These are phyloP conservation scores for Axilococcus clingmanii DNA, from an alignment of 139 green algal species.

Conservation along the genomic window DNA sequence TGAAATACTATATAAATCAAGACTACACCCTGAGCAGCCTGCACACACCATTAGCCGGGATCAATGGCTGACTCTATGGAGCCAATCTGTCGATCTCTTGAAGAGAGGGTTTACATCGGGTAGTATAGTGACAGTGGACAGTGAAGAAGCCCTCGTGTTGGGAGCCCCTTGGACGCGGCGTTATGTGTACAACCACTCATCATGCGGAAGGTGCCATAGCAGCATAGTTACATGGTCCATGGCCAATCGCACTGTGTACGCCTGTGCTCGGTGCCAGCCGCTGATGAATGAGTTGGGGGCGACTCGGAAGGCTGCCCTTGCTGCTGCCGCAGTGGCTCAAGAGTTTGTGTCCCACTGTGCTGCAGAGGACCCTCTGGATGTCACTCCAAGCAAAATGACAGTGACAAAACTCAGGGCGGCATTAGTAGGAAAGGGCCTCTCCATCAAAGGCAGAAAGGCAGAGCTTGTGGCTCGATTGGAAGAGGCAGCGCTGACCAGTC, in stretches of 20 bases:
- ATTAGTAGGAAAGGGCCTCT: constrained; percentile 6
- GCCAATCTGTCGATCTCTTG: constrained; percentile 54
- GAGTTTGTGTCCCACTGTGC: constrained; percentile 66
- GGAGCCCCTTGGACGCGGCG: constrained; percentile 61
- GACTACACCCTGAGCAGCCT: constrained; percentile 71
- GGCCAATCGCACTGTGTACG: constrained; percentile 56
- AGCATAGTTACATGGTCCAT: constrained; percentile 63
- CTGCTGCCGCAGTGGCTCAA: constrained; percentile 7
- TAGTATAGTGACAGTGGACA: constrained; percentile 81
- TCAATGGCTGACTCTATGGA: constrained; percentile 49
- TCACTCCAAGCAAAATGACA: constrained; percentile 21
- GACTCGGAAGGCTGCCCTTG: constrained; percentile 22
- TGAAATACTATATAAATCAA: constrained; percentile 50
- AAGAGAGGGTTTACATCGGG: constrained; percentile 63
- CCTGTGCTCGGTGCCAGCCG: constrained; percentile 62
- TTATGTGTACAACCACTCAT: constrained; percentile 67
- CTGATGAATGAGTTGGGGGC: constrained; percentile 10
- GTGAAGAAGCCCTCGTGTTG: constrained; percentile 51
- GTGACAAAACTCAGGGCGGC: constrained; percentile 20
- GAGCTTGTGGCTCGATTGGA: constrained; percentile 18
- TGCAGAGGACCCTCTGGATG: constrained; percentile 31
- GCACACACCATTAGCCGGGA: constrained; percentile 31
- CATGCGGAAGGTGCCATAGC: constrained; percentile 56
- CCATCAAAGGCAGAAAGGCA: constrained; percentile 8
- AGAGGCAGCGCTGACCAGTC: background rate